Conservation (phyloP, 768 basidiomycete genomes). For the Termitomyces sp. region DNA sequence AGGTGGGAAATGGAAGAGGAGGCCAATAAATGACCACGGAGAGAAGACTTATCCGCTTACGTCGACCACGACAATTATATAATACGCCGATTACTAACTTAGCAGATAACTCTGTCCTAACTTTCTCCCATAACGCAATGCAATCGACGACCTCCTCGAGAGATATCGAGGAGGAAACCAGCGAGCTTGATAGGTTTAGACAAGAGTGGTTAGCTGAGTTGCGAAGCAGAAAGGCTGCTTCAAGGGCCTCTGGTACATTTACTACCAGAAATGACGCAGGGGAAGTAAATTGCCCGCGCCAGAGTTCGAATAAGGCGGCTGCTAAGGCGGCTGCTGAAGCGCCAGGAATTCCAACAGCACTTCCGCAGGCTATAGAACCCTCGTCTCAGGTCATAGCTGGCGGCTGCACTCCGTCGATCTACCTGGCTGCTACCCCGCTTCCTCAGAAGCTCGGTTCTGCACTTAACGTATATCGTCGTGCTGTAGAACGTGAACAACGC, state of each 20-base stretch:
- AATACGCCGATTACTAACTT: constrained; percentile 4
- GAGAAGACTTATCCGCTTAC: constrained; percentile 9
- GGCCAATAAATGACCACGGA: constrained; percentile 4
- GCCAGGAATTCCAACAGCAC: not conserved
- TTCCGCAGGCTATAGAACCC: constrained; percentile 8
- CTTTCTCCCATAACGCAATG: constrained; percentile 11
- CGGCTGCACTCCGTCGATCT: constrained; percentile 17
- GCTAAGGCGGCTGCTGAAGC: not conserved
- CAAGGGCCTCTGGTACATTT: constrained; percentile 1
- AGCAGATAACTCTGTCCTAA: constrained; percentile 1
- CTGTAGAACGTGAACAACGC: constrained; percentile 67
- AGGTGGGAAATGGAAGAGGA: not conserved
- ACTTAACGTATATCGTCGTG: constrained; percentile 60
- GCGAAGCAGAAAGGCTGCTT: constrained; percentile 26
- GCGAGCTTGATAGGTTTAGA: constrained; percentile 66
- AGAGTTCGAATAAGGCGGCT: constrained; percentile 2
- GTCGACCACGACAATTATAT: constrained; percentile 2
- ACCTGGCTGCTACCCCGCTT: constrained; percentile 20
- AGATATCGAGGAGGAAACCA: constrained; percentile 35
- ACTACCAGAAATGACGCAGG: not conserved
- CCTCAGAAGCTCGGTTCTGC: constrained; percentile 39
- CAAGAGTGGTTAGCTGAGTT: constrained; percentile 71
- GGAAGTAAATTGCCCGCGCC: not conserved
- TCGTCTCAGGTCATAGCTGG: constrained; percentile 15
- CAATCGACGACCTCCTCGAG: constrained; percentile 11